A percentile compares a stretch with the other conserved stretches of the same genome.
Evolutionary conservation across 2,329 filamentous ascomycete species (phyloP).

Genomic region (Cadophora malorum): DNA sequence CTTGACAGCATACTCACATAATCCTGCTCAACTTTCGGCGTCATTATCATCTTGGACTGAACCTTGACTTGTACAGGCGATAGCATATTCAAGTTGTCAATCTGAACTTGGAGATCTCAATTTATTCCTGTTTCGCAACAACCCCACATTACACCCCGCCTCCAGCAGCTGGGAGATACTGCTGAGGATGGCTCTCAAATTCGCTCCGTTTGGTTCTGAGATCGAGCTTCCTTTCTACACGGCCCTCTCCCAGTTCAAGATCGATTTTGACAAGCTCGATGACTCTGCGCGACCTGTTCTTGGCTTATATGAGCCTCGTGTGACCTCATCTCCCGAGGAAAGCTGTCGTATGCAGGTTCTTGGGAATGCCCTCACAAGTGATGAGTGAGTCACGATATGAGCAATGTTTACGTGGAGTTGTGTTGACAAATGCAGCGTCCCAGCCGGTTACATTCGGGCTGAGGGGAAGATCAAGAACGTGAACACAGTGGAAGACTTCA

Average conservation of each 20-base stretch:
- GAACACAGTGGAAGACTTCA: conserved; percentile 95
- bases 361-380: conserved; percentile 82
- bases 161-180: conserved; percentile 18
- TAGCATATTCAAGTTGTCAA: background rate
- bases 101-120: background rate
- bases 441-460: conserved; percentile 76
- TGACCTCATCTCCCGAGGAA: conserved; percentile 71
- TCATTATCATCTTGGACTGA: background rate
- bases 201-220: conserved; percentile 89
- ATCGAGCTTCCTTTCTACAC: conserved; percentile 96
- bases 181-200: conserved; percentile 62
- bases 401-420: background rate
- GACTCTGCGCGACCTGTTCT: conserved; percentile 87
- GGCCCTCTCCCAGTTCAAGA: conserved; percentile 88
- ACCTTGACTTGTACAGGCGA: background rate
- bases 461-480: conserved; percentile 96
- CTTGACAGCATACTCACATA: background rate
- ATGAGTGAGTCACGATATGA: conserved; percentile 66
- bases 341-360: conserved; percentile 91
- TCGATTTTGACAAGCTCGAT: conserved; percentile 96
- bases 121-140: background rate
- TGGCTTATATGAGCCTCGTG: conserved; percentile 86
- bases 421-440: conserved; percentile 57
- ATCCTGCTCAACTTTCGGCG: background rate
- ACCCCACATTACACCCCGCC: background rate